Evolutionary conservation across 352 stramenopile species (phyloP).

Genomic region (Globisporangium irregulare): DNA sequence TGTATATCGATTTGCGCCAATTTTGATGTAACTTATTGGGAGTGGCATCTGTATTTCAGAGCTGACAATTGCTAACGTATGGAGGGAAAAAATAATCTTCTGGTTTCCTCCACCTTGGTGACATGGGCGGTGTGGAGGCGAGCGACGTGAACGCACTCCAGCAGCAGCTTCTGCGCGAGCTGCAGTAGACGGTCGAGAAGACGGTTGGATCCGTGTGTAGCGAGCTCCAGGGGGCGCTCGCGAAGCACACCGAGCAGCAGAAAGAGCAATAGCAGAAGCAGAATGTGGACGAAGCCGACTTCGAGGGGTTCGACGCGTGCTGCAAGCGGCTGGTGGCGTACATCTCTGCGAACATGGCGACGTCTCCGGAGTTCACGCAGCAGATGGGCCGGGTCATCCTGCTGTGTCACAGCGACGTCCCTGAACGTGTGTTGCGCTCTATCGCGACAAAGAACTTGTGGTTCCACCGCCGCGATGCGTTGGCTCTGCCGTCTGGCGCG

Average conservation of each 20-base stretch:
- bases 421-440: conserved; percentile 40
- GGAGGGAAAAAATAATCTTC: too few species aligned
- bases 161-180: conserved; percentile 32
- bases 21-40: too few species aligned
- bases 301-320: conserved; percentile 53
- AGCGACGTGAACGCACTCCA: conserved; percentile 16
- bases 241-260: not conserved
- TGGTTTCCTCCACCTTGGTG: too few species aligned
- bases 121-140: not conserved
- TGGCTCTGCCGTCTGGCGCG: too few species aligned
- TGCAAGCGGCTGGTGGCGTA: conserved; percentile 61
- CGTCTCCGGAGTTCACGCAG: conserved; percentile 41
- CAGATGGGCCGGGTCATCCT: conserved; percentile 73
- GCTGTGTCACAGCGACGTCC: conserved; percentile 50
- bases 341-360: conserved; percentile 61
- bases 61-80: too few species aligned
- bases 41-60: too few species aligned
- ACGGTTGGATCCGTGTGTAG: conserved; percentile 48
- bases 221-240: conserved; percentile 12
- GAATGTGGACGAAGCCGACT: conserved; percentile 24
- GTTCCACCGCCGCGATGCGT: conserved; percentile 33
- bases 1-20: too few species aligned
- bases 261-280: conserved; percentile 5
- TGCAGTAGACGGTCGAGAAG: conserved; percentile 43
- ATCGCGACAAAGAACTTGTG: conserved; percentile 70